Evolutionary conservation across 176 grass and related monocot species (phyloP).

Genomic region (Areca catechu): DNA sequence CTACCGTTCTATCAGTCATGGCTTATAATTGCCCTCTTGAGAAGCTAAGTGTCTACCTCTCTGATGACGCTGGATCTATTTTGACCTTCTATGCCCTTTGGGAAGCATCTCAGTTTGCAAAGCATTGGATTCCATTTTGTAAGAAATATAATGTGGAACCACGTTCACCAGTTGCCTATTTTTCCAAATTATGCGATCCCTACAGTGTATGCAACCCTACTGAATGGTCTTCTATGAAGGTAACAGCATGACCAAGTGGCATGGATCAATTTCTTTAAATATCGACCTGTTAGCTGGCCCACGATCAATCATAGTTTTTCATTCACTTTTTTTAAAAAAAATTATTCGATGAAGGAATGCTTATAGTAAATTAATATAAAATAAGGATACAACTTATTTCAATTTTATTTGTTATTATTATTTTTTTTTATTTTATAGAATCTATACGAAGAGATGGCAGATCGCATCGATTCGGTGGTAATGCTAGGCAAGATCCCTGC

Average conservation of each 20-base stretch:
- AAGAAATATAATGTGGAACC: slow-evolving; percentile 48
- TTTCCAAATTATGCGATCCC: slow-evolving; percentile 16
- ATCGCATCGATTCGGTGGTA: slow-evolving; percentile 26
- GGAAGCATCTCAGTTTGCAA: slow-evolving; percentile 68
- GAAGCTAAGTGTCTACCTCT: slow-evolving; percentile 65
- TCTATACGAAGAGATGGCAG: slow-evolving; percentile 39
- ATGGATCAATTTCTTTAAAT: too few relatives aligned
- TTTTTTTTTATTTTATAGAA: slow-evolving; percentile 13
- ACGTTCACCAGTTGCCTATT: slow-evolving; percentile 59
- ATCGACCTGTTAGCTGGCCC: too few relatives aligned
- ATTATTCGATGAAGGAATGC: too few relatives aligned
- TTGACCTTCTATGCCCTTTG: slow-evolving; percentile 44
- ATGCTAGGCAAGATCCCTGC: slow-evolving; percentile 35
- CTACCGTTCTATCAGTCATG: slow-evolving; percentile 66
- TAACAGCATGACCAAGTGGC: slow-evolving; percentile 2
- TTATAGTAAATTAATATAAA: too few relatives aligned
- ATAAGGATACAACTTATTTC: too few relatives aligned
- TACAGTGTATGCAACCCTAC: slow-evolving; percentile 11
- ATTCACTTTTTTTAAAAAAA: too few relatives aligned
- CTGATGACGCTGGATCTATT: slow-evolving; percentile 48
- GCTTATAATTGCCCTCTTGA: slow-evolving; percentile 60
- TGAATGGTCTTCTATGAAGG: slow-evolving; percentile 53
- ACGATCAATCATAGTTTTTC: too few relatives aligned
- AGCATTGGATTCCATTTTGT: slow-evolving; percentile 67
- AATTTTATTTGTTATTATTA: too few relatives aligned